Conservation (phyloP, 345 rosid species). For the Streptanthus diversifolius region DNA sequence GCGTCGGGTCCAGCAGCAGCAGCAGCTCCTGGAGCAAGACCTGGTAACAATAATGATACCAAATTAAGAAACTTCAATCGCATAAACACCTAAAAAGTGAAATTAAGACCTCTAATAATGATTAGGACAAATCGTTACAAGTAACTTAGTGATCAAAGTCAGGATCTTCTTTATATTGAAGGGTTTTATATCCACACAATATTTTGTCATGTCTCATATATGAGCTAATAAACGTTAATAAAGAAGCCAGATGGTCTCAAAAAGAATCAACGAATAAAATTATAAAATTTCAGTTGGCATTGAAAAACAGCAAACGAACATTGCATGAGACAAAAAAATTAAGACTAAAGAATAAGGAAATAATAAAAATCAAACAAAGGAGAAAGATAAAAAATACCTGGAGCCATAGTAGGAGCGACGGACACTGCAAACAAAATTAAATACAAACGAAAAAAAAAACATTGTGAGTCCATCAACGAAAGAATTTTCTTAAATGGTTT, state of each 20-base stretch:
- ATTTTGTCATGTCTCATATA: background rate
- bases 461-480: background rate
- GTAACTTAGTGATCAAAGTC: background rate
- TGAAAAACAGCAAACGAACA: background rate
- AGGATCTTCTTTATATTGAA: background rate
- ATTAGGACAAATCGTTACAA: background rate
- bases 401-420: conserved; percentile 25
- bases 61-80: background rate
- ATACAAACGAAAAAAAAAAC: background rate
- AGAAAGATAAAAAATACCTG: conserved; percentile 24
- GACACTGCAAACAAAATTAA: conserved; percentile 19
- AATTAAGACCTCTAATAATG: background rate
- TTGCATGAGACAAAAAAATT: background rate
- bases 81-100: background rate
- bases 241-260: background rate
- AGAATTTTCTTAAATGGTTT: background rate
- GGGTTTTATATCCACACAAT: background rate
- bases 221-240: too few relatives aligned
- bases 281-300: background rate
- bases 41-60: background rate
- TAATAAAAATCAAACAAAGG: background rate
- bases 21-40: conserved; percentile 29
- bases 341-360: background rate
- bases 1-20: conserved; percentile 22
- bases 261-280: background rate